Conservation (phyloP, 768 basidiomycete genomes). For the Mycena amicta region DNA sequence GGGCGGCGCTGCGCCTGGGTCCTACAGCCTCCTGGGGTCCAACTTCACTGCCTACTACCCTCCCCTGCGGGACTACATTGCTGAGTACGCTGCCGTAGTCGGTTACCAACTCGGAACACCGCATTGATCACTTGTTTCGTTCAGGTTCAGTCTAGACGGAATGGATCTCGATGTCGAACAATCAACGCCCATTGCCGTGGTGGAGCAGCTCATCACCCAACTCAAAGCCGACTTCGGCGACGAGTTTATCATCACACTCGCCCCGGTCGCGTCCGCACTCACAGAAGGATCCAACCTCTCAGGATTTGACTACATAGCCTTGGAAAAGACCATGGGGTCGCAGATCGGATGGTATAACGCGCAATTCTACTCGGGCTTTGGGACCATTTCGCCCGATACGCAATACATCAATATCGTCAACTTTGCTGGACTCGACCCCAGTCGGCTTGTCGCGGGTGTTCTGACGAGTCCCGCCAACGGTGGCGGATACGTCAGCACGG, state of each 20-base stretch:
- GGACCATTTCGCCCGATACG: conserved; percentile 22
- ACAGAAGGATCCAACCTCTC: conserved; percentile 27
- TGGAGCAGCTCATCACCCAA: conserved; percentile 23
- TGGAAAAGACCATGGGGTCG: conserved; percentile 17
- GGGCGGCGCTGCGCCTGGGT: conserved; percentile 28
- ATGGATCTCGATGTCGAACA: conserved; percentile 33
- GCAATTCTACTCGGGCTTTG: conserved; percentile 31
- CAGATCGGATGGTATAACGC: conserved; percentile 28
- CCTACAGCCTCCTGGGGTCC: conserved; percentile 22
- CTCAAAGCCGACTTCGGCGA: conserved; percentile 29
- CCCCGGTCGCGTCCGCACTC: conserved; percentile 28
- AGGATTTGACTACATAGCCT: conserved; percentile 27
- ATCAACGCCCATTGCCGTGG: conserved; percentile 13
- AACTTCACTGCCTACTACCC: conserved; percentile 28
- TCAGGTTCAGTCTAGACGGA: conserved; percentile 27
- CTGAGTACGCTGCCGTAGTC: conserved; percentile 13
- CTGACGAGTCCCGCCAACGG: conserved; percentile 28
- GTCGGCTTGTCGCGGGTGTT: conserved; percentile 22
- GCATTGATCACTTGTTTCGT: no score
- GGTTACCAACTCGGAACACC: no score
- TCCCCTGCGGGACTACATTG: conserved; percentile 20
- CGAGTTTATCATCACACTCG: conserved; percentile 30
- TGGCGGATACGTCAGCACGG: conserved; percentile 19
- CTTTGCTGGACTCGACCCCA: conserved; percentile 19
- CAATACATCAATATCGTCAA: conserved; percentile 27